Conservation (phyloP, 2,329 filamentous ascomycete genomes). For the Epichloe hybrida region DNA sequence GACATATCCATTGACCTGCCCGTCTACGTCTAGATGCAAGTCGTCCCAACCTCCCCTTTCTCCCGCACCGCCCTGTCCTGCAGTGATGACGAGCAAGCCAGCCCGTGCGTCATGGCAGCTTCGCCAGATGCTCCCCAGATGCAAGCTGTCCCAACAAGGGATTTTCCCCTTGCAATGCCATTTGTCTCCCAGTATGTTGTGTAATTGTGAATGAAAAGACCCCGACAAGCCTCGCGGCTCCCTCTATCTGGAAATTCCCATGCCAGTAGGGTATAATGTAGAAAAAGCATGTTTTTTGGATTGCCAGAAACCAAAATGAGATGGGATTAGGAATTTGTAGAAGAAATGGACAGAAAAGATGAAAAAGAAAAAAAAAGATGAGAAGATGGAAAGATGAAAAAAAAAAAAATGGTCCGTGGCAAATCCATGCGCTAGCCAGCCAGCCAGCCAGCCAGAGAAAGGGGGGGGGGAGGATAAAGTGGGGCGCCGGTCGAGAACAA, state of each 20-base stretch:
- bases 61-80: not conserved
- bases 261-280: constrained; percentile 19
- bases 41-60: not conserved
- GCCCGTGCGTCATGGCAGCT: no score
- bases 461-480: not conserved
- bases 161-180: no score
- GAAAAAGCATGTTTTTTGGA: constrained; percentile 8
- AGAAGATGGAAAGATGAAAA: not conserved
- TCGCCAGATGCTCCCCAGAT: no score
- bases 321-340: not conserved
- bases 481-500: not conserved
- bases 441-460: not conserved
- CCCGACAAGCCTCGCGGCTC: constrained; percentile 25
- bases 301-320: not conserved
- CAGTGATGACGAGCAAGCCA: no score
- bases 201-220: not conserved
- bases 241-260: constrained; percentile 22
- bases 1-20: no score
- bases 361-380: constrained; percentile 4
- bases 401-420: not conserved
- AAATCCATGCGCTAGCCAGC: no score
- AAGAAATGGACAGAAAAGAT: constrained; percentile 8
- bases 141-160: no score
- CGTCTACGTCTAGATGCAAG: no score
- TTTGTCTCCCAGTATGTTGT: not conserved